A percentile compares a stretch with the other conserved stretches of the same genome.
Conservation (phyloP, 2,329 filamentous ascomycete genomes). For the Periglandula ipomoeae region DNA sequence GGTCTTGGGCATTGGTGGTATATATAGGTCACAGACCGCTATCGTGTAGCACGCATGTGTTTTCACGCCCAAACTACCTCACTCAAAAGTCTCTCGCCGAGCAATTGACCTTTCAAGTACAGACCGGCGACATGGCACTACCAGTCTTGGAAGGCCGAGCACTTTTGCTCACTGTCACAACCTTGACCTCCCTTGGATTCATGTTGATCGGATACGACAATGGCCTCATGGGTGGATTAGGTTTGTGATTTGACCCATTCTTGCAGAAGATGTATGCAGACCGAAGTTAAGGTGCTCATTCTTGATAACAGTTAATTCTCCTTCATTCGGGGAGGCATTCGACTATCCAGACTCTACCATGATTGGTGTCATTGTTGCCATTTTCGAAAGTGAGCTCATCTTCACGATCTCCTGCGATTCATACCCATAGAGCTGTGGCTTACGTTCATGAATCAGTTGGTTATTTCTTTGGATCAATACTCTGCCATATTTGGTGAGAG, state of each 20-base stretch:
- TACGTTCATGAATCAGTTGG: too few species aligned
- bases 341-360: constrained; percentile 28
- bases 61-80: too few species aligned
- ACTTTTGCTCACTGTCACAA: constrained; percentile 32
- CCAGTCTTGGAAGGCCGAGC: constrained; percentile 18
- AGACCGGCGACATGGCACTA: constrained; percentile 2
- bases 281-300: too few species aligned
- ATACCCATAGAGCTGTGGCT: too few species aligned
- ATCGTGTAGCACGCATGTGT: too few species aligned
- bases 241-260: too few species aligned
- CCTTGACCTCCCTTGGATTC: constrained; percentile 36
- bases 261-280: too few species aligned
- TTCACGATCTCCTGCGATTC: not conserved
- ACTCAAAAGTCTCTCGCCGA: too few species aligned
- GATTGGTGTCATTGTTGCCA: constrained; percentile 37
- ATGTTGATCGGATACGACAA: constrained; percentile 40
- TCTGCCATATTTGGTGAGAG: constrained; percentile 26
- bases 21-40: too few species aligned
- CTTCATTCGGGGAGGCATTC: constrained; percentile 32
- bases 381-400: constrained; percentile 25
- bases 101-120: too few species aligned
- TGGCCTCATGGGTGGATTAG: constrained; percentile 32
- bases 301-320: constrained; percentile 22
- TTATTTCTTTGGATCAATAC: constrained; percentile 19
- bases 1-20: too few species aligned